Evolutionary conservation across 192 early-diverging fungal species (phyloP).

Genomic region (Spizellomyces punctatus): DNA sequence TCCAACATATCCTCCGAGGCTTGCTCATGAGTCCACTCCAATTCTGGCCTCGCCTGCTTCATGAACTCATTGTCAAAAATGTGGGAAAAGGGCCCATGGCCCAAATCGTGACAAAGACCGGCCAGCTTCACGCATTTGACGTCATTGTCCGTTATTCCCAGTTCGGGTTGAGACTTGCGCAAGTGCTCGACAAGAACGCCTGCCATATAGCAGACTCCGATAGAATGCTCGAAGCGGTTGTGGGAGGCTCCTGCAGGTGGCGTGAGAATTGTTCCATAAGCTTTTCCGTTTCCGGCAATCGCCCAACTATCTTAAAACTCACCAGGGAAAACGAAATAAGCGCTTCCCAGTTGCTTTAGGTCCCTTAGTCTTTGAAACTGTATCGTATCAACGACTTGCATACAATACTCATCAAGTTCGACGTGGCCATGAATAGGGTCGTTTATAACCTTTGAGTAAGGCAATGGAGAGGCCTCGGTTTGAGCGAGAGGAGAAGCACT

Average conservation of each 20-base stretch:
- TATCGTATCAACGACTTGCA: conserved; percentile 71
- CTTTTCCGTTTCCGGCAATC: conserved; percentile 4
- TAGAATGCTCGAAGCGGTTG: conserved; percentile 94
- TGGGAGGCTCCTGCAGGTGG: conserved; percentile 76
- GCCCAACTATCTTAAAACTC: background rate
- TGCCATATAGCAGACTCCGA: conserved; percentile 86
- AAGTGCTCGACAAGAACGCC: conserved; percentile 72
- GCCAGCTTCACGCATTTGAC: conserved; percentile 85
- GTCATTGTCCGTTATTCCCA: conserved; percentile 78
- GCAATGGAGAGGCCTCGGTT: background rate
- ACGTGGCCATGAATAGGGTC: conserved; percentile 81
- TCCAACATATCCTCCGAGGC: conserved; percentile 87
- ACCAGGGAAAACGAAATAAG: conserved; percentile 87
- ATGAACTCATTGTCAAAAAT: conserved; percentile 93
- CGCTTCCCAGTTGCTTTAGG: conserved; percentile 85
- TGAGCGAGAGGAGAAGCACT: conserved; percentile 1
- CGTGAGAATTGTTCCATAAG: background rate
- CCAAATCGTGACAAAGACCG: conserved; percentile 92
- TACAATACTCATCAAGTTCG: conserved; percentile 57
- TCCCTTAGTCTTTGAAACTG: conserved; percentile 97
- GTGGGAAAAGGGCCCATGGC: conserved; percentile 97
- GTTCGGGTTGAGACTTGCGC: conserved; percentile 71
- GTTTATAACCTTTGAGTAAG: conserved; percentile 60
- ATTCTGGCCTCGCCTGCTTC: conserved; percentile 48
- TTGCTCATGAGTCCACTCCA: conserved; percentile 52